Percentiles rank a stretch among this genome's conserved stretches.
Conservation (phyloP, 2,329 filamentous ascomycete species). For the Fusarium domesticum region DNA sequence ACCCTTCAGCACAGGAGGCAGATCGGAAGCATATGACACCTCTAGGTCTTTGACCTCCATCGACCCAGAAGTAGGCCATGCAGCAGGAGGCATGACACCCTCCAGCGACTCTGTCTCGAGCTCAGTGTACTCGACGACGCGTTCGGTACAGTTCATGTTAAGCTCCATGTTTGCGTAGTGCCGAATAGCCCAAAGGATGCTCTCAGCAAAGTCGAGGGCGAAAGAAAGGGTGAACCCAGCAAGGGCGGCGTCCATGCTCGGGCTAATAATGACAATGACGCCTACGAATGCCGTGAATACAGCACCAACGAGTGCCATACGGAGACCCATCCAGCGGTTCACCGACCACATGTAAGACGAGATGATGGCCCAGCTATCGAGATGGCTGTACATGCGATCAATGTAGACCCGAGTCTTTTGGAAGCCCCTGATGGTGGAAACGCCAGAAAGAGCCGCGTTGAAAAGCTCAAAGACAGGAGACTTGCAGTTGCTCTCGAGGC, state of each 20-base stretch:
- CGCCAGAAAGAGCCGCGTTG: conserved; percentile 66
- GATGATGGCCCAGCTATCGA: conserved; percentile 66
- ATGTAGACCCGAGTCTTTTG: conserved; percentile 66
- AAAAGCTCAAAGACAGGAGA: conserved; percentile 81
- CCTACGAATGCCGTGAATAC: conserved; percentile 66
- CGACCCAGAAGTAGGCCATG: conserved; percentile 72
- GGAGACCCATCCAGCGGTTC: conserved; percentile 74
- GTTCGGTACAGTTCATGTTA: conserved; percentile 75
- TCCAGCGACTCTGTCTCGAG: conserved; percentile 64
- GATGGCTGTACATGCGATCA: conserved; percentile 63
- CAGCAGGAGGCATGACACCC: conserved; percentile 60
- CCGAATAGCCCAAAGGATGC: conserved; percentile 64
- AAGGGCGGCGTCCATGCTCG: conserved; percentile 62
- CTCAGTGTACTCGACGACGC: conserved; percentile 71
- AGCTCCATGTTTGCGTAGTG: conserved; percentile 70
- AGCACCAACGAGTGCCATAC: conserved; percentile 67
- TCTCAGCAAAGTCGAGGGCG: conserved; percentile 63
- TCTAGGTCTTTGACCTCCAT: conserved; percentile 72
- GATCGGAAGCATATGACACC: conserved; percentile 67
- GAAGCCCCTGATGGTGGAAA: conserved; percentile 74
- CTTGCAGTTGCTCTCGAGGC: conserved; percentile 73
- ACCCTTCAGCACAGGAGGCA: conserved; percentile 68
- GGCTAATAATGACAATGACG: conserved; percentile 59
- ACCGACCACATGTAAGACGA: conserved; percentile 69
- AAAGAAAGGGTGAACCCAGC: conserved; percentile 76